phyloP scores from a whole-genome alignment of 768 basidiomycete species.

The Pulveroboletus sp. region DNA sequence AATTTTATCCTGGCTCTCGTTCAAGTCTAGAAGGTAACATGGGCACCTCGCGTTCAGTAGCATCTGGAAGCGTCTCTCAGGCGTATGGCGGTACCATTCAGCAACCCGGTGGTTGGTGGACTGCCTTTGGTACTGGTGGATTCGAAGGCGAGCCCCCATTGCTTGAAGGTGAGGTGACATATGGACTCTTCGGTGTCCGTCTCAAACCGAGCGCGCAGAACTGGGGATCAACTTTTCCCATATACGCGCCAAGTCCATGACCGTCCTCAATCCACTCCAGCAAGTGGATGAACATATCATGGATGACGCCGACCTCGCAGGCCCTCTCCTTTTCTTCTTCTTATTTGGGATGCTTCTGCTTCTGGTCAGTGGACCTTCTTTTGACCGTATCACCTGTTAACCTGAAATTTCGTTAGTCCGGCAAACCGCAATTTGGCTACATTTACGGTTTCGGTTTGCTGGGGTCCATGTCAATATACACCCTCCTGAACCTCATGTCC shows the following conservation, averaged over 20 bases:
- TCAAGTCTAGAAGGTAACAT: constrained; percentile 75
- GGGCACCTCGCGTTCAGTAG: constrained; percentile 49
- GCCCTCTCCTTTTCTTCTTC: constrained; percentile 91
- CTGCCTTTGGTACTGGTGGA: constrained; percentile 92
- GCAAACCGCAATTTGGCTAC: constrained; percentile 97
- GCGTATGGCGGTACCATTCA: constrained; percentile 73
- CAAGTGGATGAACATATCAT: constrained; percentile 87
- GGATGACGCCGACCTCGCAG: constrained; percentile 98
- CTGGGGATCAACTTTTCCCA: constrained; percentile 97
- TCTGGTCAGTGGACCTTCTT: constrained; percentile 55
- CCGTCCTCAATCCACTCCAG: constrained; percentile 89
- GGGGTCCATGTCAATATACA: constrained; percentile 88
- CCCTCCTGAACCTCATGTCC: constrained; percentile 95
- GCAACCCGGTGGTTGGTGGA: constrained; percentile 80
- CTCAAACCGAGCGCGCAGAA: constrained; percentile 45
- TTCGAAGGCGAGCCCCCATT: constrained; percentile 95
- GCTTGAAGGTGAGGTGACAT: constrained; percentile 67
- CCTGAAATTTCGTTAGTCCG: constrained; percentile 56
- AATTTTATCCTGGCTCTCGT: constrained; percentile 66
- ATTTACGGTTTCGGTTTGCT: constrained; percentile 98
- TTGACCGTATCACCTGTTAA: background rate
- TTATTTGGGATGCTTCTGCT: constrained; percentile 91
- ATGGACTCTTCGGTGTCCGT: background rate
- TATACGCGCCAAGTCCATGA: constrained; percentile 89
- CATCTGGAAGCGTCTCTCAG: constrained; percentile 40